Conservation (phyloP, 2,329 filamentous ascomycete species). For the Fusarium palustre region DNA sequence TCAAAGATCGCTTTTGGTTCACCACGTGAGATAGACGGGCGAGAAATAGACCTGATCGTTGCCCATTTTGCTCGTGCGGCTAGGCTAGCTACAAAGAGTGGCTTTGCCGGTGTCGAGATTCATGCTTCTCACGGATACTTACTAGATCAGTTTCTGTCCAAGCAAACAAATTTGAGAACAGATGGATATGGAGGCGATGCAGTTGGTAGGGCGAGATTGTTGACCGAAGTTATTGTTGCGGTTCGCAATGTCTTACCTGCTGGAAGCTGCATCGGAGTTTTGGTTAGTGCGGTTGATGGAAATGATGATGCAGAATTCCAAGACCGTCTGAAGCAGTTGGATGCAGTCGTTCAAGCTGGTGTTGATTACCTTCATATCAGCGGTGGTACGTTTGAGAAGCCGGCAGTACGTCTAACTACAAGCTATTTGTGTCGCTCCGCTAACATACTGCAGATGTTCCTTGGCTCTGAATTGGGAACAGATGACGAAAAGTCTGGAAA, state of each 20-base stretch:
- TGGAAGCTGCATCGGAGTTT: not conserved
- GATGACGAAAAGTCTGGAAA: not conserved
- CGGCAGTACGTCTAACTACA: not conserved
- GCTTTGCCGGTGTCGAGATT: not conserved
- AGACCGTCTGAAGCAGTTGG: not conserved
- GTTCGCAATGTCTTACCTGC: not conserved
- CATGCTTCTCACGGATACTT: slow-evolving; percentile 4
- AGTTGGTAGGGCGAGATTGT: not conserved
- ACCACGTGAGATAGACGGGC: not conserved
- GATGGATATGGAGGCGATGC: not conserved
- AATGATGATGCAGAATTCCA: not conserved
- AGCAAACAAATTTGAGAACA: not conserved
- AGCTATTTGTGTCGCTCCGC: not conserved
- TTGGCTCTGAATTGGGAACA: not conserved
- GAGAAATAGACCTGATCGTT: not conserved
- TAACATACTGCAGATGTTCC: not conserved
- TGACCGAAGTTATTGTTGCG: not conserved
- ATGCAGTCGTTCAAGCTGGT: not conserved
- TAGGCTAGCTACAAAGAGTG: not conserved
- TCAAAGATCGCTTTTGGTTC: not conserved
- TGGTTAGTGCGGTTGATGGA: not conserved
- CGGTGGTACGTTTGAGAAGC: not conserved
- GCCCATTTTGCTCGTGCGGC: not conserved
- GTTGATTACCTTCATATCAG: not conserved
- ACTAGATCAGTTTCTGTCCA: not conserved